phyloP scores from a whole-genome alignment of 2,329 filamentous ascomycete species.

The Paecilomyces niveus region DNA sequence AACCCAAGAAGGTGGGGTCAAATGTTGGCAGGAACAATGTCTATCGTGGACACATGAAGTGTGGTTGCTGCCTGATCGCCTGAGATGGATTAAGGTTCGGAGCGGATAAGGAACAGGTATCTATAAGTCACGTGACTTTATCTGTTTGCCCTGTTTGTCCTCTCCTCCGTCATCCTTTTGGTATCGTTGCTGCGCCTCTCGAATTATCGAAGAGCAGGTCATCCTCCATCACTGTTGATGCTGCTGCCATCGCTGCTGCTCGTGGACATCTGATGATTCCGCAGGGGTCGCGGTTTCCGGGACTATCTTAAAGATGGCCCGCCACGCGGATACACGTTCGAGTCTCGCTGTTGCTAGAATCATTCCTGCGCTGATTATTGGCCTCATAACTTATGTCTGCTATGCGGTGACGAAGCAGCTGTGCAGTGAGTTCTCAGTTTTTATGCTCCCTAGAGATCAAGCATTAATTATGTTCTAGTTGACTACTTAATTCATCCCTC shows the following conservation, averaged over 20 bases:
- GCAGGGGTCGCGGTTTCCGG: neutral
- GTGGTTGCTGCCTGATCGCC: neutral
- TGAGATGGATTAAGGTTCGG: neutral
- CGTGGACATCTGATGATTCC: neutral
- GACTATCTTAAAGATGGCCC: conserved; percentile 20
- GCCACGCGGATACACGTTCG: conserved; percentile 34
- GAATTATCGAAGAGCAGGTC: neutral
- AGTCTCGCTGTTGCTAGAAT: conserved; percentile 57
- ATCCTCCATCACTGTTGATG: neutral
- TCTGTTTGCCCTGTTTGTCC: too few species aligned
- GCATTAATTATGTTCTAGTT: conserved; percentile 42
- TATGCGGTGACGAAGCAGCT: conserved; percentile 63
- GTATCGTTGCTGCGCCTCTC: neutral
- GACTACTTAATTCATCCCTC: conserved; percentile 59
- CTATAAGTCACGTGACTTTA: neutral
- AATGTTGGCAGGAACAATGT: neutral
- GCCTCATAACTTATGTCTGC: conserved; percentile 60
- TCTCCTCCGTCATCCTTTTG: neutral
- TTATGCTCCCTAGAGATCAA: conserved; percentile 3
- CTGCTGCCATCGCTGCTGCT: neutral
- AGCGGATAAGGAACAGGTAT: neutral
- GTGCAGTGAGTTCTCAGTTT: conserved; percentile 50
- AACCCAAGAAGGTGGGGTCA: too few species aligned
- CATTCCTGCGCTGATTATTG: conserved; percentile 63
- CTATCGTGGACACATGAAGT: neutral